These are phyloP conservation scores for Escovopsis sp. DNA, from an alignment of 2,329 filamentous ascomycete genomes.

Conservation along the genomic window DNA sequence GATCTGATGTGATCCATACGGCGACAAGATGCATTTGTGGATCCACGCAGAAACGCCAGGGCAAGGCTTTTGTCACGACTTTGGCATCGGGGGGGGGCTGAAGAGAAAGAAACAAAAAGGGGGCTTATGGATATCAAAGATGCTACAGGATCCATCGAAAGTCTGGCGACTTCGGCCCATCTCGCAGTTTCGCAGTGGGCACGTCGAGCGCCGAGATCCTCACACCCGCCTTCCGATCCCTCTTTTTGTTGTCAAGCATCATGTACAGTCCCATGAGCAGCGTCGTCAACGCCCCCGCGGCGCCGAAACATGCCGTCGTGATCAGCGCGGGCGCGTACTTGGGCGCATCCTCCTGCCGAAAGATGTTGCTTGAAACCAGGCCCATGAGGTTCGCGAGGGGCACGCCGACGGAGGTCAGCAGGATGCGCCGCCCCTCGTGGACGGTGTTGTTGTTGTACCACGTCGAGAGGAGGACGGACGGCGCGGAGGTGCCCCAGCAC, in stretches of 20 bases:
- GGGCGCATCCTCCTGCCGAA: constrained; percentile 47
- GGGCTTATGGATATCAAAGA: not conserved
- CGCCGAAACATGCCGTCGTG: constrained; percentile 52
- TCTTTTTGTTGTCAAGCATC: constrained; percentile 37
- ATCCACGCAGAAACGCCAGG: not conserved
- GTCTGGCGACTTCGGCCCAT: constrained; percentile 30
- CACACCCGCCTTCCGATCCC: constrained; percentile 37
- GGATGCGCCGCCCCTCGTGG: constrained; percentile 56
- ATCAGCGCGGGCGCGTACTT: constrained; percentile 52
- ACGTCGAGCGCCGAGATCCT: constrained; percentile 31
- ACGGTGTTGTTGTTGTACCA: constrained; percentile 74
- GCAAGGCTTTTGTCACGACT: not conserved
- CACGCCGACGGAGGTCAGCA: constrained; percentile 57
- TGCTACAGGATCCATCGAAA: constrained; percentile 36
- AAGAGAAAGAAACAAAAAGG: not conserved
- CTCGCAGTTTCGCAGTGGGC: constrained; percentile 32
- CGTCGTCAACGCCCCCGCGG: constrained; percentile 40
- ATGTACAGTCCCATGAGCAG: constrained; percentile 44
- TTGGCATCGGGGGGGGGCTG: not conserved
- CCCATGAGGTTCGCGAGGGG: constrained; percentile 68
- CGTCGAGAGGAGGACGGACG: constrained; percentile 51
- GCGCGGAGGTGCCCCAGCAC: constrained; percentile 65
- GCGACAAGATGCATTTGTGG: not conserved
- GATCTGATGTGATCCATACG: no score
- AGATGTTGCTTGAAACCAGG: constrained; percentile 54